phyloP scores from a whole-genome alignment of 192 early-diverging fungal species.

The Umbelopsis sp. region DNA sequence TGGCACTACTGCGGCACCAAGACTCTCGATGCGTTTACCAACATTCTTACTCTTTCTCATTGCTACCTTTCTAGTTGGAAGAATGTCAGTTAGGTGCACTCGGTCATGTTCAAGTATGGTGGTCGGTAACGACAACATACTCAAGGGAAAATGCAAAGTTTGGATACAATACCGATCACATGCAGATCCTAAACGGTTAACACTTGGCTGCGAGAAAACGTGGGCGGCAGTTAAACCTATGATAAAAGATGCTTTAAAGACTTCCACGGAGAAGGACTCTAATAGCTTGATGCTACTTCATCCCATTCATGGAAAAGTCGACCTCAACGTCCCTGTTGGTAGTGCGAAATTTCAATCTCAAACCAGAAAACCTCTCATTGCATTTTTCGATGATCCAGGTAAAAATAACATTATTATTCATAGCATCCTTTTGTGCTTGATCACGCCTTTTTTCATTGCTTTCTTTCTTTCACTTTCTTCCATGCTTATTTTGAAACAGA shows the following conservation, averaged over 20 bases:
- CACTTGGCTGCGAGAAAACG: constrained; percentile 2
- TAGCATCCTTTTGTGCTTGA: not conserved
- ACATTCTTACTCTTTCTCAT: not conserved
- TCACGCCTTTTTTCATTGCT: not conserved
- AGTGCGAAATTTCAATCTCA: not conserved
- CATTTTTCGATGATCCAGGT: constrained; percentile 14
- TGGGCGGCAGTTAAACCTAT: not conserved
- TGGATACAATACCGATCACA: constrained; percentile 11
- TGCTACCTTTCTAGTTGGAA: not conserved
- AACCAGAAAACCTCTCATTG: not conserved
- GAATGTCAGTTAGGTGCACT: not conserved
- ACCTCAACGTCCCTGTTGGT: not conserved
- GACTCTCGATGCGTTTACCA: not conserved
- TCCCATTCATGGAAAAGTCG: constrained; percentile 3
- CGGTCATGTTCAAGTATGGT: not conserved
- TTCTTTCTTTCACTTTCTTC: not conserved
- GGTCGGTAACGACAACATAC: not conserved
- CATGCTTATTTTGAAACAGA: not conserved
- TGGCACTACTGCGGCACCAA: not conserved
- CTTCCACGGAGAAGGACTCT: not conserved
- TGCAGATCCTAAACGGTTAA: not conserved
- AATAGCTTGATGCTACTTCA: not conserved
- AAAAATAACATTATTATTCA: not conserved
- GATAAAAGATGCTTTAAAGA: not conserved
- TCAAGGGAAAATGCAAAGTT: constrained; percentile 10